A percentile compares a stretch with the other conserved stretches of the same genome.
These are phyloP conservation scores for Tarenaya hassleriana DNA, from an alignment of 345 rosid species.

Conservation along the genomic window DNA sequence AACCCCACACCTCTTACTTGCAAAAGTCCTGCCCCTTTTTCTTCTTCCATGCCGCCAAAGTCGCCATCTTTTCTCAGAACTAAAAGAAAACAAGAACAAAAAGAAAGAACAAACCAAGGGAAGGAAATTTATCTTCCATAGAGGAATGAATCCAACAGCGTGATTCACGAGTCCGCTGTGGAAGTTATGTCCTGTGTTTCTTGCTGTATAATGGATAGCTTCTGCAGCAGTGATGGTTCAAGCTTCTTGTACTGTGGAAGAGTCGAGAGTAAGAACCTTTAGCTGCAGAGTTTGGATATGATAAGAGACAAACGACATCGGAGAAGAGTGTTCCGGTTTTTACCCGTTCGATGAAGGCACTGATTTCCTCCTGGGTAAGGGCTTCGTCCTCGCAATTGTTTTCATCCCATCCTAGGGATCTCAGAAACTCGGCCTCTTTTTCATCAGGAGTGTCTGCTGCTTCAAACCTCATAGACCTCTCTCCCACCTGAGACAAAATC, in stretches of 20 bases:
- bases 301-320: not conserved
- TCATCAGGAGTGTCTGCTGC: constrained; percentile 41
- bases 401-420: constrained; percentile 97
- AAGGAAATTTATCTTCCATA: constrained; percentile 45
- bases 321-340: not conserved
- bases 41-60: constrained; percentile 32
- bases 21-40: constrained; percentile 29
- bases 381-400: constrained; percentile 69
- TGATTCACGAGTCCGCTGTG: constrained; percentile 22
- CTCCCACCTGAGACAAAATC: constrained; percentile 28
- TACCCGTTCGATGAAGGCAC: constrained; percentile 61
- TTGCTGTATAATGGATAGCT: constrained; percentile 34
- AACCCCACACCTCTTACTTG: constrained; percentile 29
- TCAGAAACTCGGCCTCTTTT: constrained; percentile 75
- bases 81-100: constrained; percentile 1
- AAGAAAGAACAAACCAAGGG: constrained; percentile 10
- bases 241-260: constrained; percentile 39
- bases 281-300: not conserved
- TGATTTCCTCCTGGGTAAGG: constrained; percentile 84
- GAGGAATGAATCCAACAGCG: constrained; percentile 33
- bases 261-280: constrained; percentile 7
- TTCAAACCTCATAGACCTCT: constrained; percentile 26
- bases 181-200: constrained; percentile 33
- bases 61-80: constrained; percentile 36
- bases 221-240: constrained; percentile 39